These are phyloP conservation scores for Pseudocercospora cruenta DNA, from an alignment of 2,329 filamentous ascomycete genomes.

Conservation along the genomic window DNA sequence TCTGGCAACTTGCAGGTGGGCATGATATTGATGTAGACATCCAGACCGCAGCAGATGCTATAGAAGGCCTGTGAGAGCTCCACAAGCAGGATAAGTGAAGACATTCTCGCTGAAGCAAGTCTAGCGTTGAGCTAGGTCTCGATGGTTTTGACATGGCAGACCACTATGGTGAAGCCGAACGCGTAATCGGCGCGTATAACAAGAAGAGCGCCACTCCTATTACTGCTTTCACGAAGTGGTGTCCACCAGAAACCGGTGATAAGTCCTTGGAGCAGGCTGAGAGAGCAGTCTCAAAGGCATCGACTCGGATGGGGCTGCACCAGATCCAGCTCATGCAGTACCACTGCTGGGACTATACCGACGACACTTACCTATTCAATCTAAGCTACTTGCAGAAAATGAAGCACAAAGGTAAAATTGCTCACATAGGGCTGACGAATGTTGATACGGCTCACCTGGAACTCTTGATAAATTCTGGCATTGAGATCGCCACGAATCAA, in stretches of 20 bases:
- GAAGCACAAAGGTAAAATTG: not conserved
- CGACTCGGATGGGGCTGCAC: not conserved
- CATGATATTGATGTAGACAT: not conserved
- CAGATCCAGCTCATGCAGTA: slow-evolving; percentile 2
- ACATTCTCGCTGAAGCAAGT: not conserved
- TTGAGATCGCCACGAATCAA: slow-evolving; percentile 6
- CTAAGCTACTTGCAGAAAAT: not conserved
- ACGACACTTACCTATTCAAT: slow-evolving; percentile 4
- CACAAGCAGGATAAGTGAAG: not conserved
- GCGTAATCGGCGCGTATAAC: not conserved
- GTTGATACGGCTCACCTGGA: slow-evolving; percentile 4
- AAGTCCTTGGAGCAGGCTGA: not conserved
- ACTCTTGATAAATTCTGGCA: not conserved
- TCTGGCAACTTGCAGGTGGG: slow-evolving; percentile 3
- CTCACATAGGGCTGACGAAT: slow-evolving; percentile 3
- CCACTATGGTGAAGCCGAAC: slow-evolving; percentile 4
- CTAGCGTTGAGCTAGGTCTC: not conserved
- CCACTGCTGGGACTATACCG: slow-evolving; percentile 8
- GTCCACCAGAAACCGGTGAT: not conserved
- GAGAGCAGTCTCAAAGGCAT: not conserved
- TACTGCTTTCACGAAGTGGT: slow-evolving; percentile 4
- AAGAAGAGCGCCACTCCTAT: not conserved
- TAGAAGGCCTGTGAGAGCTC: not conserved
- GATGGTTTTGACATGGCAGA: slow-evolving; percentile 4
- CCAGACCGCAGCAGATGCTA: not conserved